Evolutionary conservation across 306 rosid genomes (phyloP), one percentile per base, ranked within the genome.

Genomic region (Vigna hirtella): DNA sequence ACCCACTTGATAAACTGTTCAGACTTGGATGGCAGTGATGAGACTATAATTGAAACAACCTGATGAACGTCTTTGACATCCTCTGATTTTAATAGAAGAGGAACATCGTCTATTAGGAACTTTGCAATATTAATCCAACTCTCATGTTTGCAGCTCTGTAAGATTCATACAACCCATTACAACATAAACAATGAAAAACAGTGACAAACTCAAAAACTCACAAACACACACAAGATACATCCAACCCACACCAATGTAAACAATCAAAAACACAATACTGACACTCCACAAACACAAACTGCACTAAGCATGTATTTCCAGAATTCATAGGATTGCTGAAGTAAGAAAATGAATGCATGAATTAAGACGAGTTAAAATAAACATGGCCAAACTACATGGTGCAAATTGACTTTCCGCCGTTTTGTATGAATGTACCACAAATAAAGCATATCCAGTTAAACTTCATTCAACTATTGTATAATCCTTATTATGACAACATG

Each of bases 121-220:
- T 89, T 89, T 1, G 97, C 98, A 75, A 94, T 84, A 68, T 84
- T 79, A 66, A 82, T 77, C 98, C 97, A 94, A 77, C 96, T 90
- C 85, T 90, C 92, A n/a, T 94, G 97, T 87, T 91, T 94, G 85
- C 98, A 94, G 84, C 97, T 92, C 98, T 94, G 89, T 87, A 88
- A 83, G 77, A 83, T 43, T 48, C 42, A 79, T 56, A 17, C 32
- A 79, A 50, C n/a, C 53, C 63, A 62, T n/a, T 24, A 64, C 64
- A 72, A n/a, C 26, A 51, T 38, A 62, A 77, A 78, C 20, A 50
- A 77, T 57, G 20, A 67, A 83, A 66, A 50, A 65, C 28, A 67
- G 53, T 18, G 16, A 11, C 63, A 61, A 24, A 57, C 12, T 55
- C 34, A 14, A 69, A 26, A 26, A 26, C 28, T 26, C 28, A 26